Base-by-base conservation (phyloP, 495 filamentous ascomycete genomes). In the Penicillium bovifimosum region DNA sequence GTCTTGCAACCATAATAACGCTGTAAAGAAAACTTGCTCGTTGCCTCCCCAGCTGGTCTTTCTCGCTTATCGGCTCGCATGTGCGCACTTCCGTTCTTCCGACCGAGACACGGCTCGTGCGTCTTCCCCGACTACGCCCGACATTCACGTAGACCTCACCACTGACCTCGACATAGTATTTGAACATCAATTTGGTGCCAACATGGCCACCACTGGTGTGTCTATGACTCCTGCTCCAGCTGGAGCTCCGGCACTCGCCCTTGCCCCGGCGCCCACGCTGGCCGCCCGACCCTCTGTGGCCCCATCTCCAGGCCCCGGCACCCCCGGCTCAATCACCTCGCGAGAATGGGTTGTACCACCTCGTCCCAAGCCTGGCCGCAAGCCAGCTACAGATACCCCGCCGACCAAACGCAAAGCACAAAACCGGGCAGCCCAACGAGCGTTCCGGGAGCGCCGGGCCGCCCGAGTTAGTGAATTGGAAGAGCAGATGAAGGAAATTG, bases 391-490 rank as follows among this genome's bases (percentile, higher is more conserved):
- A 11, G 90, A 96, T 61, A 90, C 88, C 4, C 90, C 90, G 10
- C 89, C 89, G 2, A 95, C 90, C 33, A 93, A 95, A 65, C 83
- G 91, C 50, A 95, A 95, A 70, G 88, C 87, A 0, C 91, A 96
- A 65, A 96, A 96, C 67, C 79, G 91, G 35, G 88, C 87, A n/a
- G 91, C 91, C 11, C 91, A 96, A 71, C 77, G 91, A 52, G 88
- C 88, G 2, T 96, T 96, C 63, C 79, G 91, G n/a, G 91, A 96
- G 66, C 75, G 90, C 31, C 75, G 90, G 52, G 90, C 89, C 2
- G 87, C 88, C 10, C 85, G 86, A 18, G 90, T 95, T 4, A 87
- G 86, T 38, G 90, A 95, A 66, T 76, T 95, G 18, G 90, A 95
- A 65, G 88, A 95, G 53, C 82, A 89, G 62, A 78, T 93, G 20